These are phyloP conservation scores for Pythium biforme DNA, from an alignment of 352 stramenopile genomes.

Conservation along the genomic window DNA sequence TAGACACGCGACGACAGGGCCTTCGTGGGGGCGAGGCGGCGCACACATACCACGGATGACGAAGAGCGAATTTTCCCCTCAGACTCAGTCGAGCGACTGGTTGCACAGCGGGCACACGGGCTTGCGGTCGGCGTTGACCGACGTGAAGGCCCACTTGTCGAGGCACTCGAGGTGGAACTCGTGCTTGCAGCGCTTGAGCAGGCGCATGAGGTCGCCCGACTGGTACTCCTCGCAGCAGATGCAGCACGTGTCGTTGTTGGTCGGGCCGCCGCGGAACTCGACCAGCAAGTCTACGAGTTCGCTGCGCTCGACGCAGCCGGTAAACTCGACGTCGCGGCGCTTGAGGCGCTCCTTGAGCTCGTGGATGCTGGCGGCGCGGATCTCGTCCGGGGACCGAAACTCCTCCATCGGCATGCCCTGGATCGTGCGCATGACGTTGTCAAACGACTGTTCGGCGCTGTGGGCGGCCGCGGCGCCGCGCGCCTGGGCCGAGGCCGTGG, in stretches of 20 bases:
- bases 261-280: slow-evolving; percentile 70
- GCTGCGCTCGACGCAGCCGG: slow-evolving; percentile 60
- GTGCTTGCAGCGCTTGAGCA: slow-evolving; percentile 83
- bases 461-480: slow-evolving; percentile 25
- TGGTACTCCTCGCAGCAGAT: slow-evolving; percentile 89
- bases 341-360: slow-evolving; percentile 78
- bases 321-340: slow-evolving; percentile 59
- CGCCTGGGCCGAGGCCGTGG: slow-evolving; percentile 36
- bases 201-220: slow-evolving; percentile 68
- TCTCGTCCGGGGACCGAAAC: slow-evolving; percentile 60
- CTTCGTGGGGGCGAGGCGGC: too few species aligned
- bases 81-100: slow-evolving; percentile 62
- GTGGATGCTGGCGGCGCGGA: slow-evolving; percentile 47
- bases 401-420: slow-evolving; percentile 83
- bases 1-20: not conserved
- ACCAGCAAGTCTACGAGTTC: slow-evolving; percentile 74
- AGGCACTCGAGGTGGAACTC: slow-evolving; percentile 89
- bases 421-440: slow-evolving; percentile 71
- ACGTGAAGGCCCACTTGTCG: slow-evolving; percentile 87
- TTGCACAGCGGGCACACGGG: slow-evolving; percentile 84
- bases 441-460: slow-evolving; percentile 58
- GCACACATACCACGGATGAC: too few species aligned
- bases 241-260: slow-evolving; percentile 85
- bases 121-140: slow-evolving; percentile 58
- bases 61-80: too few species aligned